Evolutionary conservation across 2,329 filamentous ascomycete genomes (phyloP).

Genomic region (Colletotrichum siamense): DNA sequence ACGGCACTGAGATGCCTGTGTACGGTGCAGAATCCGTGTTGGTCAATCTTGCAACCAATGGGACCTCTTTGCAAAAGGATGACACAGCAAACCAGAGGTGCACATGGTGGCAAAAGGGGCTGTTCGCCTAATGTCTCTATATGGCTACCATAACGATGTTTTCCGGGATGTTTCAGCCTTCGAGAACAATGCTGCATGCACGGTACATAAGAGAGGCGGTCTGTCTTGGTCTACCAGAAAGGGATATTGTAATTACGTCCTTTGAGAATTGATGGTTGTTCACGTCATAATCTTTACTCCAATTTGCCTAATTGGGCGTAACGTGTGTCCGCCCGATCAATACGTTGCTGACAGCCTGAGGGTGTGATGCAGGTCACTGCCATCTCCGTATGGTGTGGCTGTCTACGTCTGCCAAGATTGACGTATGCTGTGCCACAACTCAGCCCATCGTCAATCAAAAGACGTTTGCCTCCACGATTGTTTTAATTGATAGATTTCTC

Average conservation of each 20-base stretch:
- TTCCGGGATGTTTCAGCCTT: neutral
- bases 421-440: neutral
- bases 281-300: neutral
- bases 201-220: neutral
- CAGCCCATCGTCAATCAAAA: neutral
- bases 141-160: neutral
- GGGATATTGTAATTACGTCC: neutral
- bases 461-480: neutral
- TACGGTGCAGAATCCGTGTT: neutral
- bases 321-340: neutral
- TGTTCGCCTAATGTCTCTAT: neutral
- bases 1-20: neutral
- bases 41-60: neutral
- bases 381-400: neutral
- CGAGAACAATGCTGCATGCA: neutral
- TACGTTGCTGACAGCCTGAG: neutral
- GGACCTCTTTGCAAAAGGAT: neutral
- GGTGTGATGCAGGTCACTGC: neutral
- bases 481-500: fast-evolving
- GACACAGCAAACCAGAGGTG: neutral
- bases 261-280: neutral
- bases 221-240: neutral
- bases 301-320: neutral
- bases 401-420: neutral
- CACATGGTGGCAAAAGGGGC: neutral